These are phyloP conservation scores for Fomitopsis betulina DNA, from an alignment of 1,284 basidiomycete species.

Conservation along the genomic window DNA sequence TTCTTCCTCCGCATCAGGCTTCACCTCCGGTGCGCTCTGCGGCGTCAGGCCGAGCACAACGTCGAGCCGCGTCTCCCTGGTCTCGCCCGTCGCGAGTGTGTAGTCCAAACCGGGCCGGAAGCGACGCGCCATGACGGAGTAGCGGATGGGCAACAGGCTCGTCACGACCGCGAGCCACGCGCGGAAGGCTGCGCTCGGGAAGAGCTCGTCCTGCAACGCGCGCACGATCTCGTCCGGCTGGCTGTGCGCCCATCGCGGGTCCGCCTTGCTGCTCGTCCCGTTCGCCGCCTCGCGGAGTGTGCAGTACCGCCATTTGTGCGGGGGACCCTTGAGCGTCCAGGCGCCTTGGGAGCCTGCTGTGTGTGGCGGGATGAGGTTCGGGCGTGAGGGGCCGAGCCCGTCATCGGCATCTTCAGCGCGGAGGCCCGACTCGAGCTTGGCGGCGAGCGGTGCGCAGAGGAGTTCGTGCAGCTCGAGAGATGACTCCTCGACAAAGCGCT, in stretches of 20 bases:
- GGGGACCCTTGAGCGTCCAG: conserved; percentile 83
- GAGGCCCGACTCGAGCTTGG: conserved; percentile 62
- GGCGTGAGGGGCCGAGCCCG: conserved; percentile 50
- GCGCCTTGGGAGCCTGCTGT: conserved; percentile 44
- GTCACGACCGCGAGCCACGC: conserved; percentile 86
- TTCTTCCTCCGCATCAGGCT: conserved; percentile 29
- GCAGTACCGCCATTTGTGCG: conserved; percentile 93
- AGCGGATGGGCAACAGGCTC: conserved; percentile 70
- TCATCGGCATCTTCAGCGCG: conserved; percentile 66
- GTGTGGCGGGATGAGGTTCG: conserved; percentile 62
- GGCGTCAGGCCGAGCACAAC: conserved; percentile 90
- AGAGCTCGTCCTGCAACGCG: conserved; percentile 67
- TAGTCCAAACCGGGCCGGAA: conserved; percentile 95
- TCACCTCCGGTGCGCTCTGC: conserved; percentile 40
- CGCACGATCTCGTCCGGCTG: conserved; percentile 58
- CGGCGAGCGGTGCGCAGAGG: conserved; percentile 65
- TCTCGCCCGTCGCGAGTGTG: conserved; percentile 89
- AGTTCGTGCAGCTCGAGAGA: conserved; percentile 90
- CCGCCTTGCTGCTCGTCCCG: conserved; percentile 29
- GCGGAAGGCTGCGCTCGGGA: conserved; percentile 84
- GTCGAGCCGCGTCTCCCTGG: conserved; percentile 80
- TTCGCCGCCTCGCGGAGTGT: conserved; percentile 36
- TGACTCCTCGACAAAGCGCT: conserved; percentile 86
- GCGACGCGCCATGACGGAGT: conserved; percentile 76
- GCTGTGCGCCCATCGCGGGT: conserved; percentile 45